phyloP scores from a whole-genome alignment of 2,329 filamentous ascomycete species.

The Fusarium virguliforme region DNA sequence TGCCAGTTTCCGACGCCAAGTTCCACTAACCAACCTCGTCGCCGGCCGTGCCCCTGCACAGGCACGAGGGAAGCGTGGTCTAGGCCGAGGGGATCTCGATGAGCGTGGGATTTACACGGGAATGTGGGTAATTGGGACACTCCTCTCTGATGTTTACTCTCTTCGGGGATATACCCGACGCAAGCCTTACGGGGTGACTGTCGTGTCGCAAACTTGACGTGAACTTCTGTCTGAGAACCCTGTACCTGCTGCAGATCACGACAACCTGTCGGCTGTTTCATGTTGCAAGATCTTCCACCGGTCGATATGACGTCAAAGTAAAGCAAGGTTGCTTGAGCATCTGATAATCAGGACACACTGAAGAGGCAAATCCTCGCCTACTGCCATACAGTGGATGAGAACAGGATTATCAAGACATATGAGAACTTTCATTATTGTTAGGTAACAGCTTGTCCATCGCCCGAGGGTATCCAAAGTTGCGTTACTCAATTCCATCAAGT shows the following conservation, averaged over 20 bases:
- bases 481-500: conserved; percentile 23
- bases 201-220: neutral
- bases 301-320: conserved; percentile 37
- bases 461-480: conserved; percentile 28
- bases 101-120: conserved; percentile 39
- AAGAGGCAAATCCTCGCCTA: neutral
- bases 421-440: conserved; percentile 24
- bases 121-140: conserved; percentile 8
- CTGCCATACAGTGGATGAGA: neutral
- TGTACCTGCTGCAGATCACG: conserved; percentile 39
- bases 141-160: conserved; percentile 26
- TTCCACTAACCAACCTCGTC: conserved; percentile 11
- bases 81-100: conserved; percentile 39
- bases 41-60: conserved; percentile 28
- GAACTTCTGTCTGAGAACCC: conserved; percentile 11
- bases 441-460: conserved; percentile 17
- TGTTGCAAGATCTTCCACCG: conserved; percentile 9
- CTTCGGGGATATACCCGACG: conserved; percentile 12
- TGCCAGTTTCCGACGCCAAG: conserved; percentile 16
- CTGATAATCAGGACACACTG: neutral
- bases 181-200: neutral
- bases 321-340: conserved; percentile 1
- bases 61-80: conserved; percentile 10
- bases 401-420: neutral
- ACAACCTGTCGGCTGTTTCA: conserved; percentile 39